These are phyloP conservation scores for Cladosporium sp. DNA, from an alignment of 2,329 filamentous ascomycete genomes.

Conservation along the genomic window DNA sequence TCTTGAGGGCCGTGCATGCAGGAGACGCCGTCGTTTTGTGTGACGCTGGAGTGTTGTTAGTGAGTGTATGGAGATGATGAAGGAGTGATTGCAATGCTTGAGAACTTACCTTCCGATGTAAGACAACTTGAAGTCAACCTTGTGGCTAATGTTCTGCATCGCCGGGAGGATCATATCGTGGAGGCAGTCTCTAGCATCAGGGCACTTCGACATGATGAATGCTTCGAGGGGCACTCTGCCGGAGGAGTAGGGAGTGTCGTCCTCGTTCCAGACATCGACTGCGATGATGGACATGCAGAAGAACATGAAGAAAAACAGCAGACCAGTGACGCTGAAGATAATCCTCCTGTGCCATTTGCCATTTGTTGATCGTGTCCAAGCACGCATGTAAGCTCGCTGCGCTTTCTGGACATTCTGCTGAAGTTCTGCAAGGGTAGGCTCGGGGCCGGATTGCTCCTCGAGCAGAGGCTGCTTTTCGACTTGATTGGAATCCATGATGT, in stretches of 20 bases:
- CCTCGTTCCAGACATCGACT: constrained; percentile 28
- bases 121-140: constrained; percentile 87
- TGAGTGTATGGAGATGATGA: constrained; percentile 37
- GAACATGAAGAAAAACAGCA: constrained; percentile 31
- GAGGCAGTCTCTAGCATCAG: constrained; percentile 83
- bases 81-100: not conserved
- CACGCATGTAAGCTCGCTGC: constrained; percentile 35
- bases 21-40: constrained; percentile 72
- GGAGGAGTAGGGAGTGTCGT: constrained; percentile 20
- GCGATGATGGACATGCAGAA: constrained; percentile 30
- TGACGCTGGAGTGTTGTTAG: constrained; percentile 64
- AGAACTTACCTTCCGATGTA: constrained; percentile 73
- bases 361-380: constrained; percentile 34
- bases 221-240: constrained; percentile 75
- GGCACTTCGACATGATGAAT: constrained; percentile 94
- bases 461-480: constrained; percentile 18
- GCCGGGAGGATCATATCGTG: constrained; percentile 77
- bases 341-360: constrained; percentile 35
- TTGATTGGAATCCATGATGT: constrained; percentile 6
- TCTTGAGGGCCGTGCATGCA: constrained; percentile 90
- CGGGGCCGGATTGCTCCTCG: constrained; percentile 1
- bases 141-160: constrained; percentile 78
- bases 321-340: constrained; percentile 32
- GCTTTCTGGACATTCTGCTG: constrained; percentile 33
- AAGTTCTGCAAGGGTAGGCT: constrained; percentile 33